Evolutionary conservation across 2,329 filamentous ascomycete genomes (phyloP).

Genomic region (Talaromyces sp.): DNA sequence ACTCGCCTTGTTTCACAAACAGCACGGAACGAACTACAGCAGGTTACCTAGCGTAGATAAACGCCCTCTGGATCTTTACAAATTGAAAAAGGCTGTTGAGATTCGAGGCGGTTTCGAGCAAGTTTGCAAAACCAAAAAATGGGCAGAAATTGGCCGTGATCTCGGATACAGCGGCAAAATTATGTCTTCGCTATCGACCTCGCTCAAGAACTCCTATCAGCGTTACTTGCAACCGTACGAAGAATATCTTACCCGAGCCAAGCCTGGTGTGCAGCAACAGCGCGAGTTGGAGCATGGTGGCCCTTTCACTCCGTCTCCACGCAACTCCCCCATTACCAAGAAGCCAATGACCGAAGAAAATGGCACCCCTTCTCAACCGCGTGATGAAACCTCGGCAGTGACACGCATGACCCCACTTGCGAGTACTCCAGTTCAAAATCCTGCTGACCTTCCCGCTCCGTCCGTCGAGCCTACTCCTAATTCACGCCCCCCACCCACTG

Average conservation of each 20-base stretch:
- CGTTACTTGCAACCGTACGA: constrained; percentile 97
- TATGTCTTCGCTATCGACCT: constrained; percentile 97
- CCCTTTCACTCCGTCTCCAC: constrained; percentile 77
- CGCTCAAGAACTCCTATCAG: constrained; percentile 96
- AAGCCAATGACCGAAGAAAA: constrained; percentile 39
- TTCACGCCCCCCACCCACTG: constrained; percentile 43
- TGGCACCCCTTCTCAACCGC: constrained; percentile 51
- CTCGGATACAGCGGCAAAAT: constrained; percentile 98
- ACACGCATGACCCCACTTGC: constrained; percentile 58
- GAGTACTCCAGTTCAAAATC: constrained; percentile 52
- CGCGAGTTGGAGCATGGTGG: constrained; percentile 91
- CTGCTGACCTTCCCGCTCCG: constrained; percentile 38
- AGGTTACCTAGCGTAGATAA: constrained; percentile 97
- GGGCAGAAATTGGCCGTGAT: constrained; percentile 97
- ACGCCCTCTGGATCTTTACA: constrained; percentile 91
- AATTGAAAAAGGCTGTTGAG: constrained; percentile 95
- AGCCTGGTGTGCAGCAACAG: constrained; percentile 95
- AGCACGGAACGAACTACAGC: constrained; percentile 91
- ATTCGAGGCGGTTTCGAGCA: constrained; percentile 91
- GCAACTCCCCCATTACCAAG: constrained; percentile 71
- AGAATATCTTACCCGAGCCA: constrained; percentile 86
- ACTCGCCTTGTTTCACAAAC: constrained; percentile 93
- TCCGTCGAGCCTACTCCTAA: constrained; percentile 41
- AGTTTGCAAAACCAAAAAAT: constrained; percentile 97
- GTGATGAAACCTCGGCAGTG: constrained; percentile 69